These are phyloP conservation scores for Talaromyces sp. DNA, from an alignment of 2,329 filamentous ascomycete species.

Conservation along the genomic window DNA sequence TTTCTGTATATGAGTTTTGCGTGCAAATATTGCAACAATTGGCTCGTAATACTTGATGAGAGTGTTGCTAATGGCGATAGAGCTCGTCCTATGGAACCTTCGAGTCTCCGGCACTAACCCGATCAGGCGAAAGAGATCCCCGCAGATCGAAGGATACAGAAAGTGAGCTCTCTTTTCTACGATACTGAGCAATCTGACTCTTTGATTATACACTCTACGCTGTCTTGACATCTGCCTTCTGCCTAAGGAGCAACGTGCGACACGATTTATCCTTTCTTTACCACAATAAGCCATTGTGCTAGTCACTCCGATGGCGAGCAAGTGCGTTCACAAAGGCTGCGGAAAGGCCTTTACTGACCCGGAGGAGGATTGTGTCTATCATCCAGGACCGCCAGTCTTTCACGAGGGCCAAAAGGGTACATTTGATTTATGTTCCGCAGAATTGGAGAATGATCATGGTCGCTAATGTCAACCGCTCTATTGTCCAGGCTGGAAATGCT, in stretches of 20 bases:
- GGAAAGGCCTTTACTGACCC: slow-evolving; percentile 80
- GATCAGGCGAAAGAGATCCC: slow-evolving; percentile 23
- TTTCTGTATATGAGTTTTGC: slow-evolving; percentile 14
- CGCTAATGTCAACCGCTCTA: background rate
- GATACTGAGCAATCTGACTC: background rate
- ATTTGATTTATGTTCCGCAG: background rate
- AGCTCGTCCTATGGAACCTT: slow-evolving; percentile 35
- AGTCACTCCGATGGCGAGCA: slow-evolving; percentile 43
- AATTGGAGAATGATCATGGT: slow-evolving; percentile 22
- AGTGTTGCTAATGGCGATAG: background rate
- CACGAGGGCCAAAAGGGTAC: slow-evolving; percentile 98
- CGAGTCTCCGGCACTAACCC: slow-evolving; percentile 38
- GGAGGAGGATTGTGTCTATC: slow-evolving; percentile 82
- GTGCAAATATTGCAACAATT: background rate
- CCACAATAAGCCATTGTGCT: background rate
- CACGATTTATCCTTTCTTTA: background rate
- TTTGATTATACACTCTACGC: background rate
- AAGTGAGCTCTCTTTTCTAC: background rate
- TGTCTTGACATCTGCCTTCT: background rate
- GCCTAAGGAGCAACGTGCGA: background rate
- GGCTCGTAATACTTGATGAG: background rate
- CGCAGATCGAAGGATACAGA: slow-evolving; percentile 11
- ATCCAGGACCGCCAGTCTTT: slow-evolving; percentile 89
- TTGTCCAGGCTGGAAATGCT: slow-evolving; percentile 88
- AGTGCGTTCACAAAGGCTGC: slow-evolving; percentile 96